phyloP scores from a whole-genome alignment of 2,329 filamentous ascomycete genomes.

The Aureobasidium uvarum region DNA sequence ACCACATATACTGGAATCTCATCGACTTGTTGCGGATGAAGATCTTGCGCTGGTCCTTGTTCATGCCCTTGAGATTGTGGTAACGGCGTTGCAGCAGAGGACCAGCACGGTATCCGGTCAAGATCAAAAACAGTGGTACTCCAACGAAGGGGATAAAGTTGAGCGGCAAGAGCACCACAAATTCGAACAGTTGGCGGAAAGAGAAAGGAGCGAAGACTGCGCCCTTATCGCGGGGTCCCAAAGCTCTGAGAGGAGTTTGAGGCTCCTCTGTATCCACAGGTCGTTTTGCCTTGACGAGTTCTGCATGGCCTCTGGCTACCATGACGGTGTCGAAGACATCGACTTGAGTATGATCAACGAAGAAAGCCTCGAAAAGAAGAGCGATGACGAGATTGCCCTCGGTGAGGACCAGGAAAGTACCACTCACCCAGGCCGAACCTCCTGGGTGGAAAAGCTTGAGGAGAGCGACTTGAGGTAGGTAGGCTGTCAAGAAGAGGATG shows the following conservation, averaged over 20 bases:
- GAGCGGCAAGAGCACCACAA: slow-evolving; percentile 65
- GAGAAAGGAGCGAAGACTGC: slow-evolving; percentile 88
- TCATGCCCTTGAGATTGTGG: slow-evolving; percentile 74
- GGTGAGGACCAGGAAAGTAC: slow-evolving; percentile 75
- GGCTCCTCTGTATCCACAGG: slow-evolving; percentile 69
- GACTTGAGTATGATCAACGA: slow-evolving; percentile 70
- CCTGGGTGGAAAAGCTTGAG: slow-evolving; percentile 82
- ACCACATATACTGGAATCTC: slow-evolving; percentile 86
- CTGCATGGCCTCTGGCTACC: slow-evolving; percentile 68
- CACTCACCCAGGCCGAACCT: slow-evolving; percentile 82
- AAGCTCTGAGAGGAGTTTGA: slow-evolving; percentile 70
- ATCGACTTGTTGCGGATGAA: slow-evolving; percentile 63
- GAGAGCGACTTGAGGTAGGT: slow-evolving; percentile 85
- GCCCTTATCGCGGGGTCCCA: slow-evolving; percentile 74
- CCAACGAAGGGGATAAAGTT: slow-evolving; percentile 85
- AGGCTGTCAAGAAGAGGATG: slow-evolving; percentile 84
- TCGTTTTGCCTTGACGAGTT: slow-evolving; percentile 61
- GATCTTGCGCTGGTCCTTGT: slow-evolving; percentile 68
- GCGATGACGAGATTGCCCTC: slow-evolving; percentile 62
- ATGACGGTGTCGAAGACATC: slow-evolving; percentile 80
- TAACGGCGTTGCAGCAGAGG: slow-evolving; percentile 90
- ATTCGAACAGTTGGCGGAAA: slow-evolving; percentile 83
- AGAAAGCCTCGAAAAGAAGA: slow-evolving; percentile 53
- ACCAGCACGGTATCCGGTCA: slow-evolving; percentile 83
- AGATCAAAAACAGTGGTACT: slow-evolving; percentile 77